These are phyloP conservation scores for Gaertneriomyces semiglobifer DNA, from an alignment of 192 early-diverging fungal genomes.

Conservation along the genomic window DNA sequence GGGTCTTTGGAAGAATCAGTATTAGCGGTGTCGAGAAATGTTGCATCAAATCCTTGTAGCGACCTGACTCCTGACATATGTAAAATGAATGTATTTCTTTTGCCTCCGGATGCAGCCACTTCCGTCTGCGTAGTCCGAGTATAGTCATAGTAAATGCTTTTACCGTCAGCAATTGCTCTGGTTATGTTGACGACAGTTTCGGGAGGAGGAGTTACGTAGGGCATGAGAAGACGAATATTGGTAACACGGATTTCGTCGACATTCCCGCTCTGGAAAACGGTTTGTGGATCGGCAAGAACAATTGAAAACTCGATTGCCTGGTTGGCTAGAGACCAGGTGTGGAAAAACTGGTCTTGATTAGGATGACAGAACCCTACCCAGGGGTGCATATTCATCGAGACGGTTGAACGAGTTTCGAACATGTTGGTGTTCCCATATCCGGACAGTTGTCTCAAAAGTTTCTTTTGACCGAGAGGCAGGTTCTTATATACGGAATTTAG, in stretches of 20 bases:
- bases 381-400: conserved; percentile 1
- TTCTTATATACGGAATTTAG: background rate
- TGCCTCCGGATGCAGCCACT: background rate
- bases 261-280: background rate
- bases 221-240: background rate
- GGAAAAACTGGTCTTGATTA: background rate
- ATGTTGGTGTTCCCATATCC: too few relatives aligned
- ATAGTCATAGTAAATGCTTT: background rate
- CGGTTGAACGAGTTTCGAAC: too few relatives aligned
- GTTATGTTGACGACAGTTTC: background rate
- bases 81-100: background rate
- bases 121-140: background rate
- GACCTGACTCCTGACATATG: background rate
- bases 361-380: background rate
- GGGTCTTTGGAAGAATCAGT: background rate
- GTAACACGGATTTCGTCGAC: background rate
- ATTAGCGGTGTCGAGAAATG: background rate
- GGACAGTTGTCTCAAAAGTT: conserved; percentile 7
- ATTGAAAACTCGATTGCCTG: conserved; percentile 2
- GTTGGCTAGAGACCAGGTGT: conserved; percentile 1
- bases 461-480: conserved; percentile 5
- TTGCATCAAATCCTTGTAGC: background rate
- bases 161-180: background rate
- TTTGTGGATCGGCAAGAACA: background rate
- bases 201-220: background rate